Evolutionary conservation across 140 eudicot genomes (phyloP), one percentile per base, ranked within the genome.

Genomic region (Stevia rebaudiana): DNA sequence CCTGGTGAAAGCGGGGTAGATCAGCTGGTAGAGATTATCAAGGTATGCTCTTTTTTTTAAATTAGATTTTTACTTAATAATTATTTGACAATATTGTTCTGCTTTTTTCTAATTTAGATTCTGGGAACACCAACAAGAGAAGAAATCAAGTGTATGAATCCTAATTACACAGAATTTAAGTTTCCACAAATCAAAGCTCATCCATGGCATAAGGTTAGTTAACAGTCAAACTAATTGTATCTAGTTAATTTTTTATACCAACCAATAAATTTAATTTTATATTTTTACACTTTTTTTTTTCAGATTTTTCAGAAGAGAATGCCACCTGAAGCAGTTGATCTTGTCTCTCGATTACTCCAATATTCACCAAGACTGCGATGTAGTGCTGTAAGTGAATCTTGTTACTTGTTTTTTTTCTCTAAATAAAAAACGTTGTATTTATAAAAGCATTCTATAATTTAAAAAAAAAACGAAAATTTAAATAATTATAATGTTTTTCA

Each of bases 1-100:
- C 98, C 98, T 31, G 98, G 98, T 57, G 98, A 92, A 74, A 92
- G 98, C 76, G 98, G 98, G 35, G 98, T 92, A 17, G 98, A 92
- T 74, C 98, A 92, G 72, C 80, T 92, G 52, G 98, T 92, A 80
- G 98, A 92, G 94, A 88, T 92, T 58, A 92, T 92, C 37, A 92
- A 92, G 96, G 96, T 92, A 53, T 63, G 58, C 25, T 6, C 17
- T 35, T 40, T 19, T 40, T 40, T 6, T 24, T n/a, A 31, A 63
- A 42, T 10, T 21, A 22, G 16, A n/a, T 1, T 9, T 21, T 51
- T 51, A 22, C 16, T n/a, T n/a, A 51, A 24, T 51, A 51, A 51
- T 13, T 3, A 22, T 7, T 51, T 51, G 16, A 51, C 11, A 10
- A 3, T 3, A 17, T 19, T 7, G 8, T 10, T 6, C 6, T 15